phyloP scores from a whole-genome alignment of 495 filamentous ascomycete genomes.

The Aspergillus avenaceus region DNA sequence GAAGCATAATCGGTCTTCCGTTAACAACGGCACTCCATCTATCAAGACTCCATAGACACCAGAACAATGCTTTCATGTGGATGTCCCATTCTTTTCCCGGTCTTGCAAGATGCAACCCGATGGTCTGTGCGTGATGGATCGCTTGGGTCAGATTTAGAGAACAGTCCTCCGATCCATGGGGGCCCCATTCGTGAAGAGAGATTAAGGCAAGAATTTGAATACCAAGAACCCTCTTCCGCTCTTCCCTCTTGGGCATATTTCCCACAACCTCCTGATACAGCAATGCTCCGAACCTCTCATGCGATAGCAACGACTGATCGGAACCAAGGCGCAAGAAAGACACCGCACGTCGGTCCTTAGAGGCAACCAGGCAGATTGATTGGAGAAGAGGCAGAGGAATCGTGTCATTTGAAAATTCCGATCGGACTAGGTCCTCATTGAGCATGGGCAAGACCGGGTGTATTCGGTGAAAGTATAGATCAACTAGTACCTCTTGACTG shows the following conservation, averaged over 20 bases:
- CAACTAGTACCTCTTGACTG: conserved; percentile 16
- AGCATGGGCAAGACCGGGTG: conserved; percentile 26
- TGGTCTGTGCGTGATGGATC: conserved; percentile 53
- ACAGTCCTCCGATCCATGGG: conserved; percentile 29
- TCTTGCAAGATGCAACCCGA: conserved; percentile 52
- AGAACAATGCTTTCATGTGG: conserved; percentile 43
- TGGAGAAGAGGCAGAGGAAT: conserved; percentile 21
- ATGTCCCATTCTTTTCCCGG: conserved; percentile 25
- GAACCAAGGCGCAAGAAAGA: conserved; percentile 19
- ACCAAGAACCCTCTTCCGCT: conserved; percentile 22
- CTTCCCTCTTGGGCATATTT: conserved; percentile 16
- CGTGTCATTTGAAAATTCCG: conserved; percentile 13
- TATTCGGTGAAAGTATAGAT: conserved; percentile 22
- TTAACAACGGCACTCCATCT: conserved; percentile 53
- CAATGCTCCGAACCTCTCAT: conserved; percentile 20
- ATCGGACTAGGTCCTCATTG: conserved; percentile 17
- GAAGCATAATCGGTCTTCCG: conserved; percentile 57
- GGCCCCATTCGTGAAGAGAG: conserved; percentile 30
- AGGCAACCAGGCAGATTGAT: conserved; percentile 30
- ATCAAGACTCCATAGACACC: conserved; percentile 61
- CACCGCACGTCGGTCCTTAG: conserved; percentile 26
- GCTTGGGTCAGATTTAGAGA: conserved; percentile 30
- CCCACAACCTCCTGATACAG: conserved; percentile 15
- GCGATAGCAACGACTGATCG: conserved; percentile 6
- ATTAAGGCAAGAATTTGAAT: conserved; percentile 34